phyloP scores from a whole-genome alignment of 139 green algal species.

The Tetradesmus lagerheimii region DNA sequence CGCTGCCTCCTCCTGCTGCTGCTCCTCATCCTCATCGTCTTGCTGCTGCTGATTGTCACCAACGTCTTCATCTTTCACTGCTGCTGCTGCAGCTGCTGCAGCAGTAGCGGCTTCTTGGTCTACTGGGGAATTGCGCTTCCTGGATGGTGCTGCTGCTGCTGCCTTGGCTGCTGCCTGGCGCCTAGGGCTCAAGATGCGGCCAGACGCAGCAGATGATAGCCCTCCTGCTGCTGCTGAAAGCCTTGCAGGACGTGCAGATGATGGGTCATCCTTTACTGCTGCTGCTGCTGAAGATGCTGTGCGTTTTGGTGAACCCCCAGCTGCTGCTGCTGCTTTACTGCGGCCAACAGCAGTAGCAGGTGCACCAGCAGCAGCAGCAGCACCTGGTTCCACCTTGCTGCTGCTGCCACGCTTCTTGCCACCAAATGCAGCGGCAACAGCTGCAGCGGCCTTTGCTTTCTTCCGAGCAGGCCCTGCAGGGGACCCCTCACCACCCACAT shows the following conservation, averaged over 20 bases:
- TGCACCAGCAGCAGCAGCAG: background rate
- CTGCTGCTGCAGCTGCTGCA: background rate
- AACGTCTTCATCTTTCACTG: background rate
- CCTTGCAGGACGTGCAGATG: no score
- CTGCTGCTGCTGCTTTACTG: background rate
- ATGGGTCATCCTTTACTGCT: background rate
- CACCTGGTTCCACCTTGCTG: conserved; percentile 1
- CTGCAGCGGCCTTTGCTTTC: conserved; percentile 11
- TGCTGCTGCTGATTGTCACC: background rate
- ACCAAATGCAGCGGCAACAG: conserved; percentile 26
- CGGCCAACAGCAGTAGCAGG: background rate
- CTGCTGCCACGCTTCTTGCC: background rate
- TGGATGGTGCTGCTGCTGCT: background rate
- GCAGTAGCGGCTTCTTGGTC: no score
- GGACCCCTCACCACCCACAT: background rate
- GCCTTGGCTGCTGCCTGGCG: background rate
- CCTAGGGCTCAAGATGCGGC: background rate
- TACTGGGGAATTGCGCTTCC: background rate
- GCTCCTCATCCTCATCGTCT: background rate
- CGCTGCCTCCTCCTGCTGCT: background rate
- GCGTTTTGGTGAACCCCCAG: background rate
- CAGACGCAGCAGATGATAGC: background rate
- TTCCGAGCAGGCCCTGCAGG: background rate
- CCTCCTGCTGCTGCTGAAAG: background rate
- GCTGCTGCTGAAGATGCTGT: background rate